Percentiles rank a stretch among this genome's conserved stretches.
Evolutionary conservation across 108 stramenopile species (phyloP).

Genomic region (Poteriospumella lacustris): DNA sequence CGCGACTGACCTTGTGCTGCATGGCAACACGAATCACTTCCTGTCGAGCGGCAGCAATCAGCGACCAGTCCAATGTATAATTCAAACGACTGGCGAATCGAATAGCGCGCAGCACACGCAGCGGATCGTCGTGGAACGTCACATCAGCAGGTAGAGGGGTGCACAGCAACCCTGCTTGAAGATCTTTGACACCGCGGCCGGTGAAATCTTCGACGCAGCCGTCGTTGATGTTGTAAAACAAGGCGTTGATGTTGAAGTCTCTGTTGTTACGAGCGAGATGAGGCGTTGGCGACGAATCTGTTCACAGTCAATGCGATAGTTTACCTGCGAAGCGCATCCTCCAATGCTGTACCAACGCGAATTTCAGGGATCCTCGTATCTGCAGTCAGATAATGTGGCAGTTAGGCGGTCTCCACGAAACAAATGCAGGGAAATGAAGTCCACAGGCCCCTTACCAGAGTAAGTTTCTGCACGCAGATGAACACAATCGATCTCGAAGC

Average conservation of each 20-base stretch:
- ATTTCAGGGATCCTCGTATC: slow-evolving; percentile 75
- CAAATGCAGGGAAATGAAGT: too few relatives aligned
- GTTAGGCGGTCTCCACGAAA: too few relatives aligned
- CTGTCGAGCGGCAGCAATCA: not conserved
- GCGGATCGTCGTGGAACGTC: slow-evolving; percentile 27
- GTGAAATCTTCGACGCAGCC: slow-evolving; percentile 81
- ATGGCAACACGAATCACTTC: not conserved
- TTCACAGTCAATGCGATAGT: too few relatives aligned
- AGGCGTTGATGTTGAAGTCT: slow-evolving; percentile 88
- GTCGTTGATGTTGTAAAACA: slow-evolving; percentile 82
- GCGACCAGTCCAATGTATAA: not conserved
- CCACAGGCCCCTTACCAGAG: too few relatives aligned
- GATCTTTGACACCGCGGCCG: slow-evolving; percentile 65
- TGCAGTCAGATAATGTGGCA: too few relatives aligned
- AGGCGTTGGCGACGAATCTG: too few relatives aligned
- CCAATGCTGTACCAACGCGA: slow-evolving; percentile 72
- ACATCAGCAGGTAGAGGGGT: slow-evolving; percentile 20
- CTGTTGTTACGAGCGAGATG: not conserved
- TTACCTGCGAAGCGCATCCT: slow-evolving; percentile 75
- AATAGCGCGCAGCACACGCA: slow-evolving; percentile 15
- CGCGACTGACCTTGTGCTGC: not conserved
- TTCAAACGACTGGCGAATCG: slow-evolving; percentile 19
- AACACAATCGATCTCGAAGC: slow-evolving; percentile 81
- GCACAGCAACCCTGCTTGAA: slow-evolving; percentile 29
- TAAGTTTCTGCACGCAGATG: too few relatives aligned